Percentiles rank a stretch among this genome's conserved stretches.
Conservation (phyloP, 1,284 basidiomycete species). For the Puccinia coronata region DNA sequence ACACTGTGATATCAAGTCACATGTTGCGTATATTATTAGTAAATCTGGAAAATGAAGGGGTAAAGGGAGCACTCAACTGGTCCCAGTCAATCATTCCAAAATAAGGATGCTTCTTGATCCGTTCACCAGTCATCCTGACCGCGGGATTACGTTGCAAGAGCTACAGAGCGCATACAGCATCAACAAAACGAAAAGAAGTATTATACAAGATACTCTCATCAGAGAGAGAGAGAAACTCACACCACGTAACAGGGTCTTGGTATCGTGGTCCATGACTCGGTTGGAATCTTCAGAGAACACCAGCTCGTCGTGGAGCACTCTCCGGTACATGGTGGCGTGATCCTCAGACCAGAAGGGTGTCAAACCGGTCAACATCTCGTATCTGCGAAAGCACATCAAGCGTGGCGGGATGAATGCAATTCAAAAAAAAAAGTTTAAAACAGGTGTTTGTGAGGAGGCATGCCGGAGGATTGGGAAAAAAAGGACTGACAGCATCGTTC, state of each 20-base stretch:
- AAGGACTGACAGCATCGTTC: slow-evolving; percentile 92
- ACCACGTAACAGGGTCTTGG: slow-evolving; percentile 89
- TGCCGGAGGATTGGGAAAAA: slow-evolving; percentile 65
- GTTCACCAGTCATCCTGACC: slow-evolving; percentile 83
- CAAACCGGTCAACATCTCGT: slow-evolving; percentile 60
- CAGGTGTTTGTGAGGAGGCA: too few species aligned
- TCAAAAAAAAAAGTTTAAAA: too few species aligned
- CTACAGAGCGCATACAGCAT: slow-evolving; percentile 60
- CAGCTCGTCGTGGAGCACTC: slow-evolving; percentile 81
- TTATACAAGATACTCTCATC: neutral
- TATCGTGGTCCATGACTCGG: slow-evolving; percentile 84
- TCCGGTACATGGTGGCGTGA: slow-evolving; percentile 90
- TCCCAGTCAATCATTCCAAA: slow-evolving; percentile 95
- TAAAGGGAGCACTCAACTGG: slow-evolving; percentile 61
- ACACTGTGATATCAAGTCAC: slow-evolving; percentile 61
- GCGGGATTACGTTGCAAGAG: slow-evolving; percentile 87
- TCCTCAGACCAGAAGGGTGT: slow-evolving; percentile 92
- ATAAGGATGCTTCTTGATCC: slow-evolving; percentile 91
- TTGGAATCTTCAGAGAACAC: slow-evolving; percentile 75
- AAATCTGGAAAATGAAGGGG: neutral
- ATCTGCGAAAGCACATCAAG: slow-evolving; percentile 50
- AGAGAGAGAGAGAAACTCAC: slow-evolving; percentile 64
- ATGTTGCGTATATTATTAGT: neutral
- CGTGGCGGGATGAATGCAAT: too few species aligned
- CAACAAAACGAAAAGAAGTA: too few species aligned